Percentiles rank a stretch among this genome's conserved stretches.
Evolutionary conservation across 2,329 filamentous ascomycete species (phyloP).

Genomic region (Pseudovirgaria hyperparasitica): DNA sequence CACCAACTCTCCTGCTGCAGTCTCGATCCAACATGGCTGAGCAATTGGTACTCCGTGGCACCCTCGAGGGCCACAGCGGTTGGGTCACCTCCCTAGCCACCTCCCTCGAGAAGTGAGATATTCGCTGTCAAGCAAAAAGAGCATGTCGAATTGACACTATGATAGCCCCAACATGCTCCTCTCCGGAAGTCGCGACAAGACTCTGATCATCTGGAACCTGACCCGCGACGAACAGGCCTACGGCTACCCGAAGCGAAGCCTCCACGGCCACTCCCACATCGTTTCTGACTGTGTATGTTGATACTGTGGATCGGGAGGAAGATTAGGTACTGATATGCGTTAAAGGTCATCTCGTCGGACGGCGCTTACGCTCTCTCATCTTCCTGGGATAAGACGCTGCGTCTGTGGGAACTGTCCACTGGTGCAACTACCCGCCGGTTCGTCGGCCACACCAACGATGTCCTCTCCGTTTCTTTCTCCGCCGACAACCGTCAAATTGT

Average conservation of each 20-base stretch:
- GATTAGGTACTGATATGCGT: conserved; percentile 23
- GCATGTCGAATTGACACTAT: conserved; percentile 20
- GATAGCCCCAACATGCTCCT: conserved; percentile 97
- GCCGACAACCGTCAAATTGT: conserved; percentile 99
- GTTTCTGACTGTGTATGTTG: conserved; percentile 96
- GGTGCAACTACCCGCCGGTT: conserved; percentile 96
- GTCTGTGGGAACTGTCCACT: conserved; percentile 96
- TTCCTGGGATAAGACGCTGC: conserved; percentile 99
- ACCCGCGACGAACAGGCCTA: conserved; percentile 97
- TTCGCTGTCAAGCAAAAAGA: conserved; percentile 1
- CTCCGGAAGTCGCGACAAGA: conserved; percentile 95
- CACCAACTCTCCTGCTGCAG: too few species aligned
- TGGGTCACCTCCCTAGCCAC: conserved; percentile 98
- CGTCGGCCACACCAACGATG: conserved; percentile 98
- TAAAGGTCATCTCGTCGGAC: conserved; percentile 95
- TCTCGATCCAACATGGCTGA: conserved; percentile 56
- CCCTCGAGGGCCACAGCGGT: conserved; percentile 98
- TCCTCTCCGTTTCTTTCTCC: conserved; percentile 99
- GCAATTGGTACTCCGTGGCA: conserved; percentile 91
- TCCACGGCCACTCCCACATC: conserved; percentile 98
- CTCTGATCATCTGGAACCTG: conserved; percentile 99
- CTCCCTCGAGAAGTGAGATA: conserved; percentile 88
- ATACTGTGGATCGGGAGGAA: conserved; percentile 7
- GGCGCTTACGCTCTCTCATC: conserved; percentile 97
- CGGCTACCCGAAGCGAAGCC: conserved; percentile 97